These are phyloP conservation scores for Eragrostis nindensis DNA, from an alignment of 176 grass and related monocot genomes.

Conservation along the genomic window DNA sequence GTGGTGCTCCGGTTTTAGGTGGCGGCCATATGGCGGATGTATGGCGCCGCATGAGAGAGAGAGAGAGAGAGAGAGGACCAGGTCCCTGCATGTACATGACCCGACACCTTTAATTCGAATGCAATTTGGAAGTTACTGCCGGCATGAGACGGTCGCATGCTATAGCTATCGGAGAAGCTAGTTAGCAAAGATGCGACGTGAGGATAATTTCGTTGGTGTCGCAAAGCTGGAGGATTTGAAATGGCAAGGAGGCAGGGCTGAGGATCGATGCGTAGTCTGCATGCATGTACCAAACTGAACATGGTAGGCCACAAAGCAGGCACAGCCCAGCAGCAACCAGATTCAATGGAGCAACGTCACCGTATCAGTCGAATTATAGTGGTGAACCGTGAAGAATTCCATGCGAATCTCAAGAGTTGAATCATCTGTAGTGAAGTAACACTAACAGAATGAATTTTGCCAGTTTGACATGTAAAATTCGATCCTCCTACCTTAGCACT, in stretches of 20 bases:
- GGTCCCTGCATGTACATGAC: not conserved
- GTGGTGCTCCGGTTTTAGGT: not conserved
- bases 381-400: no score
- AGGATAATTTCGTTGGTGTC: not conserved
- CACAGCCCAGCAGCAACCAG: no score
- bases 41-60: not conserved
- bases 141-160: not conserved
- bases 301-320: conserved; percentile 24
- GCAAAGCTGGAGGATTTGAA: conserved; percentile 15
- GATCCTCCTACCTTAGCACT: no score
- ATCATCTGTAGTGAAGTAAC: no score
- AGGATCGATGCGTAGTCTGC: not conserved
- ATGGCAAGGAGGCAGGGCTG: conserved; percentile 3
- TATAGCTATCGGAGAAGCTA: not conserved
- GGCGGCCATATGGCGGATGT: conserved; percentile 16
- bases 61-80: not conserved
- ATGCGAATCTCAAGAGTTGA: no score
- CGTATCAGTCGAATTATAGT: no score
- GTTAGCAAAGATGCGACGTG: not conserved
- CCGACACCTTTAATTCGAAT: conserved; percentile 46
- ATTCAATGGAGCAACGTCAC: not conserved
- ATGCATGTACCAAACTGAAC: not conserved
- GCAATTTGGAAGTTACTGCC: conserved; percentile 40
- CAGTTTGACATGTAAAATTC: no score
- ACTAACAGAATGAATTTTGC: no score